Base-by-base conservation (phyloP, 768 basidiomycete genomes). In the Amanita exitialis region DNA sequence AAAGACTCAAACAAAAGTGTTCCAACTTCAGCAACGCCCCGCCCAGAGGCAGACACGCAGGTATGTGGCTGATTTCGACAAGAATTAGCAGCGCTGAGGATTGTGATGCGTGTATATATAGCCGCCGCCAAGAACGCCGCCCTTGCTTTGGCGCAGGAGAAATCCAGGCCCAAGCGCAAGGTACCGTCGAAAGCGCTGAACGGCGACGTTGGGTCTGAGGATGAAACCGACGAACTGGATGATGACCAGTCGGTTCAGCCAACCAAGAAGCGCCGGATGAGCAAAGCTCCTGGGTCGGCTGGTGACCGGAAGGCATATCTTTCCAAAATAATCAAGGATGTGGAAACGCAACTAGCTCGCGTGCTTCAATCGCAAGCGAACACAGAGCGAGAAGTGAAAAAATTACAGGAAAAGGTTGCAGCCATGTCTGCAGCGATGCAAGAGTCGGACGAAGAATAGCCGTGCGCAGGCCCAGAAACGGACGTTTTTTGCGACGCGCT, bases 1-100 rank as follows among this genome's bases (percentile, higher is more conserved):
- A 73, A 58, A 61, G 63, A 53, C 63, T 73, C 49, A 72, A 73
- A 57, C 71, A 73, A 58, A 71, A 70, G 59, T 74, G 73, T 57
- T 70, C 71, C 20, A 74, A 74, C 55, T 69, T 66, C 60, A 51
- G 34, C n/a, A 69, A 67, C 36, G 70, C 69, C 30, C 69, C 72
- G 45, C 68, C 69, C 30, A 67, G 70, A 45, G 69, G 71, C 28
- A 67, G 66, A 57, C 68, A 69, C 54, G 64, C 69, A 52, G 62
- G 68, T 66, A 49, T 55, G 28, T 21, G 10, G 46, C 37, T 21
- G 1, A 50, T 38, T 47, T 27, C 9, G 27, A 15, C 15, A 16
- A 25, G n/a, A 35, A 18, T 21, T n/a, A 38, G 52, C 16, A 10
- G 27, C 37, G 12, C 44, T 42, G 12, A 37, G n/a, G 23, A 38